These are phyloP conservation scores for Apophysomyces elegans DNA, from an alignment of 371 early-diverging fungal species.

Conservation along the genomic window DNA sequence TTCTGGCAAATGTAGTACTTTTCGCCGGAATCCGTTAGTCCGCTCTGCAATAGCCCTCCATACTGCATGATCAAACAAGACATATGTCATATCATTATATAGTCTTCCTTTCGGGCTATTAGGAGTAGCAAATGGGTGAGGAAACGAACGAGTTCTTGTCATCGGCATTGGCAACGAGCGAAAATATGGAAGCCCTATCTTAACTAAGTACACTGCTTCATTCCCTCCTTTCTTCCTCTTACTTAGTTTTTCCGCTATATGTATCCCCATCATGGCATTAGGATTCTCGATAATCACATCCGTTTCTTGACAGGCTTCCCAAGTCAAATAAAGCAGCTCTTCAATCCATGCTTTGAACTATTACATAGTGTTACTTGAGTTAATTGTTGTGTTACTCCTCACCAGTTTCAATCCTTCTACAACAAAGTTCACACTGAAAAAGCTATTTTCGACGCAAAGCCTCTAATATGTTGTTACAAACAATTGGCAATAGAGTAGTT, in stretches of 20 bases:
- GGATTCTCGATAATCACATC: slow-evolving; percentile 79
- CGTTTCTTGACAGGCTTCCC: slow-evolving; percentile 73
- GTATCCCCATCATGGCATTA: slow-evolving; percentile 77
- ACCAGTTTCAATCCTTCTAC: slow-evolving; percentile 61
- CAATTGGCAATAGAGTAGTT: not conserved
- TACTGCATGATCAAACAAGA: slow-evolving; percentile 77
- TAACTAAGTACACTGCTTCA: not conserved
- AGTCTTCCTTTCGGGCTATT: slow-evolving; percentile 65
- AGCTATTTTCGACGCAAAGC: slow-evolving; percentile 79
- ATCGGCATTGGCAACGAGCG: slow-evolving; percentile 83
- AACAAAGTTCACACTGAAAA: slow-evolving; percentile 74
- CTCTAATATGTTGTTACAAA: slow-evolving; percentile 36
- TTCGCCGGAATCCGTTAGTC: slow-evolving; percentile 69
- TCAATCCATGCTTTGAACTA: slow-evolving; percentile 69
- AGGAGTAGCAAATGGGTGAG: slow-evolving; percentile 83
- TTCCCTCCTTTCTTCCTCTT: not conserved
- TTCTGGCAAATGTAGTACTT: slow-evolving; percentile 54
- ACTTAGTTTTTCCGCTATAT: slow-evolving; percentile 76
- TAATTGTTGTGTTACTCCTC: slow-evolving; percentile 13
- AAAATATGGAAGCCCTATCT: slow-evolving; percentile 68
- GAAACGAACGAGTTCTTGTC: slow-evolving; percentile 81
- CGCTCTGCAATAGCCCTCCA: slow-evolving; percentile 72
- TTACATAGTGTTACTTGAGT: not conserved
- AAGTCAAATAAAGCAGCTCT: slow-evolving; percentile 64
- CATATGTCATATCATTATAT: slow-evolving; percentile 84